Percentiles rank a stretch among this genome's conserved stretches.
Conservation (phyloP, 1,284 basidiomycete species). For the Apiotrichum mycotoxinovorans region DNA sequence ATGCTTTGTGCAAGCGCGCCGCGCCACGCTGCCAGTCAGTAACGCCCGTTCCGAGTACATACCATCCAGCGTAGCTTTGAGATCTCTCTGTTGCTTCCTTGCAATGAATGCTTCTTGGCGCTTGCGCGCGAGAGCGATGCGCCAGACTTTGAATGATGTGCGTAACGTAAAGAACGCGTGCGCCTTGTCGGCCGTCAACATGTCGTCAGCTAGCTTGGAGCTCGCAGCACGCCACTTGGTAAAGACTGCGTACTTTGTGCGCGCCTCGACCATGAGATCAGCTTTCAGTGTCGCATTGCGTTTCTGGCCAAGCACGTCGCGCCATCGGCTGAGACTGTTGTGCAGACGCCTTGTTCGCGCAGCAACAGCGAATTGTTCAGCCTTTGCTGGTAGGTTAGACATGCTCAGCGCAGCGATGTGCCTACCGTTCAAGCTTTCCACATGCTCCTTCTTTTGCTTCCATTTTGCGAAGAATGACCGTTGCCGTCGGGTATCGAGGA, state of each 20-base stretch:
- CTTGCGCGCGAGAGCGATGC: slow-evolving; percentile 9
- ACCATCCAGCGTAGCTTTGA: slow-evolving; percentile 1
- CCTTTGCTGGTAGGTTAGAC: slow-evolving; percentile 11
- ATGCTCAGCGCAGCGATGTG: background rate
- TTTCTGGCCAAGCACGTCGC: slow-evolving; percentile 20
- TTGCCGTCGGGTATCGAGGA: slow-evolving; percentile 9
- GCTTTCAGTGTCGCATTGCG: slow-evolving; percentile 27
- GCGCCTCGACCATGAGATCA: slow-evolving; percentile 24
- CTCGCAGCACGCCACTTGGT: slow-evolving; percentile 26
- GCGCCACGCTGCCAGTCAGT: slow-evolving; percentile 16
- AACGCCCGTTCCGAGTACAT: background rate
- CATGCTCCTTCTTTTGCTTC: slow-evolving; percentile 5
- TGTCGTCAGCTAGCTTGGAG: slow-evolving; percentile 19
- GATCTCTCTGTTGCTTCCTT: background rate
- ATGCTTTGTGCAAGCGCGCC: slow-evolving; percentile 13
- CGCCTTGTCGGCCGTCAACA: slow-evolving; percentile 33
- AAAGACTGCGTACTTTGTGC: slow-evolving; percentile 15
- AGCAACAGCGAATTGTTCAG: background rate
- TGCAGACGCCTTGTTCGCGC: slow-evolving; percentile 5
- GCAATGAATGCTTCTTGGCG: slow-evolving; percentile 22
- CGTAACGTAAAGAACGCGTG: slow-evolving; percentile 37
- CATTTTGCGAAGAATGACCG: slow-evolving; percentile 2
- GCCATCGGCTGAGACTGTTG: slow-evolving; percentile 28
- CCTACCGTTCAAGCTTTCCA: slow-evolving; percentile 9
- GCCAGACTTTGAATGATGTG: slow-evolving; percentile 32